Conservation (phyloP, 2,329 filamentous ascomycete species). For the Scedosporium apiospermum region DNA sequence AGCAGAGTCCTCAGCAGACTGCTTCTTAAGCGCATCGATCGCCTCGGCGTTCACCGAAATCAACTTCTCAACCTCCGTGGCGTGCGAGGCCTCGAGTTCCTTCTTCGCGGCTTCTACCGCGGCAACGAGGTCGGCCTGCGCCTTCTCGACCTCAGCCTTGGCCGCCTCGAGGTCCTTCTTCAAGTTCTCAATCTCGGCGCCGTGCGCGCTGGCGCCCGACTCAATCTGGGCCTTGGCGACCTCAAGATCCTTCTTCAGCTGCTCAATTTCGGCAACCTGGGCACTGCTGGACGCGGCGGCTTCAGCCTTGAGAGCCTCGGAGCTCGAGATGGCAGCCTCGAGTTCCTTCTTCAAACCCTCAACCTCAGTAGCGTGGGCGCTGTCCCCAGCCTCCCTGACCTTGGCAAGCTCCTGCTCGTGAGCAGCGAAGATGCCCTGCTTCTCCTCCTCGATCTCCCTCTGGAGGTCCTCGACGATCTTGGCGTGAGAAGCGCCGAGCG, state of each 20-base stretch:
- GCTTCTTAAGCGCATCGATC: conserved; percentile 28
- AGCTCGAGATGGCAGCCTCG: conserved; percentile 16
- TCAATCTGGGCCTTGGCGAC: conserved; percentile 15
- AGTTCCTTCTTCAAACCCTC: conserved; percentile 21
- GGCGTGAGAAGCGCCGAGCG: conserved; percentile 33
- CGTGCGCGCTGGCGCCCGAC: conserved; percentile 21
- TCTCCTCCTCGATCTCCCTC: conserved; percentile 16
- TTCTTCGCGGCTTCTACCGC: conserved; percentile 28
- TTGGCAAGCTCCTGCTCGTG: conserved; percentile 22
- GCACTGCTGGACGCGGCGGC: conserved; percentile 25
- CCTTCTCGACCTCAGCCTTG: conserved; percentile 22
- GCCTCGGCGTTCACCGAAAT: conserved; percentile 31
- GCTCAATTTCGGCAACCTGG: conserved; percentile 23
- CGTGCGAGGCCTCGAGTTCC: conserved; percentile 33
- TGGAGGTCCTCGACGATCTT: conserved; percentile 31
- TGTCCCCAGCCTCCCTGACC: conserved; percentile 19
- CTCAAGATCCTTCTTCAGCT: conserved; percentile 22
- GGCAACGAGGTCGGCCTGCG: conserved; percentile 22
- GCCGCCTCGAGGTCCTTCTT: conserved; percentile 17
- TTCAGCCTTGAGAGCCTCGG: conserved; percentile 14
- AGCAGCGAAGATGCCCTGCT: conserved; percentile 13
- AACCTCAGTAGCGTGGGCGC: conserved; percentile 20
- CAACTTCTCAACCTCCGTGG: conserved; percentile 38
- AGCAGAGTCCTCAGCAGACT: conserved; percentile 25
- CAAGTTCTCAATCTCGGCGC: conserved; percentile 23